Percentiles rank a stretch among this genome's conserved stretches.
These are phyloP conservation scores for Phtheirospermum japonicum DNA, from an alignment of 257 asterid species.

Conservation along the genomic window DNA sequence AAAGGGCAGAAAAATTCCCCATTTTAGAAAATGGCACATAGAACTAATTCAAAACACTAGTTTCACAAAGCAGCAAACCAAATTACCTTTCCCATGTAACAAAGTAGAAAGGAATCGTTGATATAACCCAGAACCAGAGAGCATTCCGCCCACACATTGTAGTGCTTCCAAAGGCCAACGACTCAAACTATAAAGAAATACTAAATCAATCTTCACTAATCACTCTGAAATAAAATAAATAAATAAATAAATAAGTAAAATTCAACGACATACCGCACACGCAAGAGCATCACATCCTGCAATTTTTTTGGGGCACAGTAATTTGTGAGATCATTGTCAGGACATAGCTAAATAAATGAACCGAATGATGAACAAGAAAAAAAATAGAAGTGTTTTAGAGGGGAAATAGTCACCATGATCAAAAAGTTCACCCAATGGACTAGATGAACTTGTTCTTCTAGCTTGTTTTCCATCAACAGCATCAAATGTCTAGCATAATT, in stretches of 20 bases:
- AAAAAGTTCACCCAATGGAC: constrained; percentile 94
- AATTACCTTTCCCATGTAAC: constrained; percentile 96
- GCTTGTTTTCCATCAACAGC: constrained; percentile 99
- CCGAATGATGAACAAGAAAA: constrained; percentile 16
- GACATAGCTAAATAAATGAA: constrained; percentile 22
- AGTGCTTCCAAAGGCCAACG: constrained; percentile 91
- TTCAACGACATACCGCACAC: constrained; percentile 71
- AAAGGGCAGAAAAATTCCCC: neutral
- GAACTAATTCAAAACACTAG: no score
- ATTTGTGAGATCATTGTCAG: constrained; percentile 27
- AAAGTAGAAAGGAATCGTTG: constrained; percentile 74
- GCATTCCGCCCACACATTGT: constrained; percentile 75
- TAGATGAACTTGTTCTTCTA: constrained; percentile 87
- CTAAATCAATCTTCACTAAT: constrained; percentile 24
- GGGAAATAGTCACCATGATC: constrained; percentile 52
- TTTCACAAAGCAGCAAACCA: constrained; percentile 18
- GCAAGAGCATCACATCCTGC: constrained; percentile 98
- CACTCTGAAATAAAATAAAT: neutral
- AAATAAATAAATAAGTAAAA: constrained; percentile 19
- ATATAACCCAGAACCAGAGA: constrained; percentile 89
- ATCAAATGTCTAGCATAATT: constrained; percentile 71
- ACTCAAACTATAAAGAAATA: constrained; percentile 54
- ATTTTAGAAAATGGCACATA: no score
- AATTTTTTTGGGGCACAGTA: constrained; percentile 24
- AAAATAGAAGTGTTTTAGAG: neutral